These are phyloP conservation scores for Ceratobasidium sp. DNA, from an alignment of 1,284 basidiomycete genomes.

Conservation along the genomic window DNA sequence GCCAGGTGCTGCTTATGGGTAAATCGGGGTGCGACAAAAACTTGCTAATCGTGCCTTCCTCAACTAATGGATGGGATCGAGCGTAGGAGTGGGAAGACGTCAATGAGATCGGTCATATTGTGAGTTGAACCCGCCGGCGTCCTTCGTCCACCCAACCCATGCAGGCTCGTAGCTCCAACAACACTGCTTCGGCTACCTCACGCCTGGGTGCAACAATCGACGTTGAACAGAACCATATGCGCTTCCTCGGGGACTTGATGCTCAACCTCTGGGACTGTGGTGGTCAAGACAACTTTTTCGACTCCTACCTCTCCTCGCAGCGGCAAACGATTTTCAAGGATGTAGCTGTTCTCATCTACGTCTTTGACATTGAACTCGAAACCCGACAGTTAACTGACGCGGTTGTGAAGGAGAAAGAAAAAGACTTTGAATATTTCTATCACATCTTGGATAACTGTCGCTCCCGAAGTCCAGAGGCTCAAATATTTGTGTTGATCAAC, in stretches of 20 bases:
- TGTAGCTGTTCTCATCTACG: constrained; percentile 97
- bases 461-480: constrained; percentile 81
- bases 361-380: constrained; percentile 85
- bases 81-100: constrained; percentile 82
- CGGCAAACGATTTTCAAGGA: constrained; percentile 93
- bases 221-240: constrained; percentile 96
- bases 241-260: constrained; percentile 93
- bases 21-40: constrained; percentile 68
- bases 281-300: constrained; percentile 98
- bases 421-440: constrained; percentile 86
- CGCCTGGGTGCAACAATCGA: constrained; percentile 96
- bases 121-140: constrained; percentile 60
- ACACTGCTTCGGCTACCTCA: constrained; percentile 88
- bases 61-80: not conserved
- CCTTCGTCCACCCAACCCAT: constrained; percentile 31
- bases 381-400: constrained; percentile 47
- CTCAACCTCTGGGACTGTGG: constrained; percentile 99
- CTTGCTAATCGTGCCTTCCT: not conserved
- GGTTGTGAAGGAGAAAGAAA: constrained; percentile 68
- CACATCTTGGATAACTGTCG: constrained; percentile 84
- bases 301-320: constrained; percentile 91
- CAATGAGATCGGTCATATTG: constrained; percentile 99
- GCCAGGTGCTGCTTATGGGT: constrained; percentile 92
- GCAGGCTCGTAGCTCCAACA: constrained; percentile 78
- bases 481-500: constrained; percentile 92